Percentiles rank a stretch among this genome's conserved stretches.
Evolutionary conservation across 805 yeast species (phyloP).

Genomic region (Blastobotrys parvus): DNA sequence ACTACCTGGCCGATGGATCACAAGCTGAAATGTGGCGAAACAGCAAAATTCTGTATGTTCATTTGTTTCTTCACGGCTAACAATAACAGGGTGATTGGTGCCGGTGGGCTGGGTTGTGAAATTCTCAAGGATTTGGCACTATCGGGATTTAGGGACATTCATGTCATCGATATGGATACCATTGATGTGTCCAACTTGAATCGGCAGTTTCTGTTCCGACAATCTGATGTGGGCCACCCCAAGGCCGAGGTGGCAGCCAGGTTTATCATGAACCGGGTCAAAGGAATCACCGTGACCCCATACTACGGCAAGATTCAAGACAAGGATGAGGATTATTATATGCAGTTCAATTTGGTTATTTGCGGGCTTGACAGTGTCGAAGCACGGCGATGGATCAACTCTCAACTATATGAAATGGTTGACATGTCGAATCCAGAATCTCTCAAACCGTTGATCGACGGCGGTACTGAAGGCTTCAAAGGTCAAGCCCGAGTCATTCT

Average conservation of each 20-base stretch:
- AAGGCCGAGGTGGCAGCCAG: slow-evolving; percentile 61
- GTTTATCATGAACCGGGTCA: slow-evolving; percentile 40
- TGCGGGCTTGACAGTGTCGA: slow-evolving; percentile 87
- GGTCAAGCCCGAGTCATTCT: slow-evolving; percentile 85
- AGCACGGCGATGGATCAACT: slow-evolving; percentile 87
- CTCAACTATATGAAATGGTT: slow-evolving; percentile 55
- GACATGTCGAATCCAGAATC: slow-evolving; percentile 37
- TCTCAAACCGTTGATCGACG: slow-evolving; percentile 71
- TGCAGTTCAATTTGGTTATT: slow-evolving; percentile 60
- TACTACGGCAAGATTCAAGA: slow-evolving; percentile 60
- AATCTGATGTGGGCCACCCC: slow-evolving; percentile 51
- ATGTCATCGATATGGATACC: slow-evolving; percentile 76
- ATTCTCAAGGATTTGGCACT: slow-evolving; percentile 62
- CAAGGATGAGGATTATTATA: slow-evolving; percentile 52
- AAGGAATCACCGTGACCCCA: slow-evolving; percentile 42
- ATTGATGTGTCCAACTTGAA: slow-evolving; percentile 70
- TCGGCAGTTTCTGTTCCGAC: slow-evolving; percentile 64
- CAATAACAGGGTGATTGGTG: slow-evolving; percentile 43
- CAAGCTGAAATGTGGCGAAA: slow-evolving; percentile 1
- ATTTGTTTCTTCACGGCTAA: background rate
- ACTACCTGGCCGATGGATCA: slow-evolving; percentile 4
- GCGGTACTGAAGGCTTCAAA: slow-evolving; percentile 91
- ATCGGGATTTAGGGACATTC: slow-evolving; percentile 57
- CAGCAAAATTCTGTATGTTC: background rate
- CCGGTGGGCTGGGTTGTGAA: slow-evolving; percentile 82